Percentiles rank a stretch among this genome's conserved stretches.
Evolutionary conservation across 2,329 filamentous ascomycete species (phyloP).

Genomic region (Mycosphaerella sp.): DNA sequence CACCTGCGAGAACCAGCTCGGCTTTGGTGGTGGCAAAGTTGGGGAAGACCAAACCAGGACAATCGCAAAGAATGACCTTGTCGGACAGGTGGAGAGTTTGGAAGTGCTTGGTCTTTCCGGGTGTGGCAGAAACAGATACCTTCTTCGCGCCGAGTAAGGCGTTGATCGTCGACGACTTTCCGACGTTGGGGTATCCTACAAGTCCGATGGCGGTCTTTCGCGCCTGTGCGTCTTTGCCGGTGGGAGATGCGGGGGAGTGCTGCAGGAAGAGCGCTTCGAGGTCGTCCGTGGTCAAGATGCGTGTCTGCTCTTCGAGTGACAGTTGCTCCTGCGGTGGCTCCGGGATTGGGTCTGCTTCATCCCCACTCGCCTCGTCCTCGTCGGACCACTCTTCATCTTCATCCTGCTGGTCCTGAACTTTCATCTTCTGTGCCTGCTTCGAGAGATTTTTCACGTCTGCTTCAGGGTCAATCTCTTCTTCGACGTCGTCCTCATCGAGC

Average conservation of each 20-base stretch:
- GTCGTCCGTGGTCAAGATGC: conserved; percentile 88
- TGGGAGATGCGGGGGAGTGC: conserved; percentile 56
- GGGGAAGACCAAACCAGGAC: conserved; percentile 94
- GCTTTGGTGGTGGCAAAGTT: conserved; percentile 97
- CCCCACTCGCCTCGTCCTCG: conserved; percentile 37
- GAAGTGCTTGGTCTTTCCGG: conserved; percentile 98
- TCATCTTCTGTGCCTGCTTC: conserved; percentile 35
- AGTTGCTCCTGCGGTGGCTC: conserved; percentile 31
- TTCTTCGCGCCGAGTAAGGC: conserved; percentile 98
- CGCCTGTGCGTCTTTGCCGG: conserved; percentile 40
- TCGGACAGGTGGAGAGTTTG: conserved; percentile 94
- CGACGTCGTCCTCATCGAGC: conserved; percentile 27
- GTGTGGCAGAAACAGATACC: conserved; percentile 93
- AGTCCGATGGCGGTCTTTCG: conserved; percentile 82
- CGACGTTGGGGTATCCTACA: conserved; percentile 97
- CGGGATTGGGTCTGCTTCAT: conserved; percentile 29
- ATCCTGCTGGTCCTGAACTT: conserved; percentile 37
- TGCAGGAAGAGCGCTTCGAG: conserved; percentile 80
- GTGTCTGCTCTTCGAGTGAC: conserved; percentile 44
- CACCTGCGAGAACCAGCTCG: conserved; percentile 89
- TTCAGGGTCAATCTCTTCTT: conserved; percentile 41
- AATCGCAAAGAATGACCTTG: conserved; percentile 89
- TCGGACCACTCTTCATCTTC: conserved; percentile 36
- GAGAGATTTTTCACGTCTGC: conserved; percentile 37
- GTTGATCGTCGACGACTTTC: conserved; percentile 99